phyloP scores from a whole-genome alignment of 768 basidiomycete species.

The Termitomyces sp. region DNA sequence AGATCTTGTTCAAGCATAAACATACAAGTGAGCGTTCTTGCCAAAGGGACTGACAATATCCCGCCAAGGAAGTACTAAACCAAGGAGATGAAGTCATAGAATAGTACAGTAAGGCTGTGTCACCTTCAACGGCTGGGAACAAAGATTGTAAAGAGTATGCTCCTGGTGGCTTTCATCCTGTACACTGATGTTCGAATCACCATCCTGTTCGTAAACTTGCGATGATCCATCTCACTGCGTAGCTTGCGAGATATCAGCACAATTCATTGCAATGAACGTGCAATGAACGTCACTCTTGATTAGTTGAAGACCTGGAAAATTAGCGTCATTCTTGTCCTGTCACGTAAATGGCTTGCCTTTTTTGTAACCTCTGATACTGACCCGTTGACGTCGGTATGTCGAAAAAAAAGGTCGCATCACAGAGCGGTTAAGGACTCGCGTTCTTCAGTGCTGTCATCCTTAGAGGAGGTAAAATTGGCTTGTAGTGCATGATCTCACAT shows the following conservation, averaged over 20 bases:
- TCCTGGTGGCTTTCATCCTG: conserved; percentile 28
- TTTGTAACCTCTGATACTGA: conserved; percentile 35
- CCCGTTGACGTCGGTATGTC: conserved; percentile 39
- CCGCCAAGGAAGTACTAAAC: no score
- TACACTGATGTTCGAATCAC: conserved; percentile 43
- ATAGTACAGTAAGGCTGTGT: no score
- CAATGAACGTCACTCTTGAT: no score
- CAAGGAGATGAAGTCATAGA: no score
- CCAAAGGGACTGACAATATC: no score
- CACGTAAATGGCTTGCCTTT: no score
- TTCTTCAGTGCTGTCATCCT: conserved; percentile 34
- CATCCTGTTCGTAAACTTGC: conserved; percentile 51
- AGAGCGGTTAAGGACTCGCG: conserved; percentile 54
- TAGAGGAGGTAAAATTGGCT: conserved; percentile 54
- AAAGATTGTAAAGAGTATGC: conserved; percentile 20
- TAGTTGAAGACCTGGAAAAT: no score
- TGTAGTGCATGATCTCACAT: conserved; percentile 10
- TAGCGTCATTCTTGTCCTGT: conserved; percentile 82
- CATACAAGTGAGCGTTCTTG: no score
- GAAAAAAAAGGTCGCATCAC: conserved; percentile 46
- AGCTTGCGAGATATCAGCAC: conserved; percentile 31
- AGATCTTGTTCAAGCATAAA: no score
- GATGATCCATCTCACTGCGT: conserved; percentile 42
- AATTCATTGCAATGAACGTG: conserved; percentile 46
- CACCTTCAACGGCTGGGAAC: no score